Base-by-base conservation (phyloP, 139 green algal genomes). In the Chlorella sp. region DNA sequence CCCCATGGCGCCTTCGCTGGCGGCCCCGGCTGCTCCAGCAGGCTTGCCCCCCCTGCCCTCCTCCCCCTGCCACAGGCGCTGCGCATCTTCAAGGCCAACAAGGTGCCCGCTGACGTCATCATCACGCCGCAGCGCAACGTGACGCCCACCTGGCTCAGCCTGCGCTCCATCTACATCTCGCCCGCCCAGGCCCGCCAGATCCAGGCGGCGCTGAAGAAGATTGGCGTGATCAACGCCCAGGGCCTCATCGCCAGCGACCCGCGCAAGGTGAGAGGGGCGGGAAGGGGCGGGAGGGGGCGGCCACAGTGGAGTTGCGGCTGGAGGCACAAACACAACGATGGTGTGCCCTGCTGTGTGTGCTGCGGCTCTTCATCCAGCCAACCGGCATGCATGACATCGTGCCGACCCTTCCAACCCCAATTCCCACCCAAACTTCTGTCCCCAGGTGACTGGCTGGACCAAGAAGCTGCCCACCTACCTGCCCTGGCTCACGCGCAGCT, bases 201-300 rank as follows among this genome's bases (percentile, higher is more conserved):
- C 30, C 38, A 63, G 47, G 55, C 30, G n/a, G 73, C 38, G 1
- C 47, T 80, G 23, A 47, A 26, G n/a, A 80, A 26, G 47, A 63
- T 80, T 26, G 30, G 55, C 44, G 41, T 55, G 9, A 41, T 80
- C 44, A 38, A 80, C 44, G 30, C 56, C 9, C n/a, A 65, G 26
- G 73, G 73, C 28, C 67, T 23, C n/a, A n/a, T 80, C 44, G 41
- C 34, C 47, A 44, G 41, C 73, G 73, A 80, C 47, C 73, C 73
- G 12, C 73, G 73, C 44, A 80, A 67, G 44, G 73, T 80, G 73
- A 67, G 73, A 11, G 12, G 16, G 1, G 3, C 17, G 12, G 38
- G 16, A 39, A 1, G 11, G 0, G 15, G 15, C 30, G 6, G 16
- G 4, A 55, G 44, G 44, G 7, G 44, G 44, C 44, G 44, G 44